Evolutionary conservation across 2,329 filamentous ascomycete species (phyloP), one percentile per base, ranked within the genome.

Genomic region (Tolypocladium ophioglossoides): DNA sequence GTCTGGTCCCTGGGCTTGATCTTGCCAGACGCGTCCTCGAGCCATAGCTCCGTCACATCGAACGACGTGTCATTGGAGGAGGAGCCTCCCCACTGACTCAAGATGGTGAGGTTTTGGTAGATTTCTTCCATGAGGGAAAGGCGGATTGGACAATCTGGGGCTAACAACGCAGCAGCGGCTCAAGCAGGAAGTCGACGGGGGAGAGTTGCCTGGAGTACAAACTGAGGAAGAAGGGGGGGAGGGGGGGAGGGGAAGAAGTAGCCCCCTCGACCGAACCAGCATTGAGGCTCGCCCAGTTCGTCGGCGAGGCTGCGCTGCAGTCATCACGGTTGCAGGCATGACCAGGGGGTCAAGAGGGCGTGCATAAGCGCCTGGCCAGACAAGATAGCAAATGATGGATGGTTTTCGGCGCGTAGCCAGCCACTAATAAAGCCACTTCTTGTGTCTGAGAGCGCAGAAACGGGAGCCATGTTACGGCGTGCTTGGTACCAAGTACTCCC

Each of bases 11-110:
- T 46, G 30, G 54, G 53, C 18, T 53, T 51, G 9, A 65, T 54
- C 9, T 55, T 54, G 12, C 61, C 58, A 8, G 65, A 59, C 5
- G 30, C 49, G 34, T 62, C 51, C 10, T 56, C 58, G 35, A 57
- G 60, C 66, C 66, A 66, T n/a, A 66, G 61, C 51, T 68, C 65
- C 8, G 63, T 63, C 11, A 59, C 64, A 3, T 64, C 58, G 39
- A 68, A 65, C 1, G 58, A 56, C 9, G 54, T 49, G 11, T 56
- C 53, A 12, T 62, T 50, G 4, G 57, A 56, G 5, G 56, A 59
- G 2, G 52, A 41, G n/a, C 58, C 57, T 4, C 55, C 56, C 50
- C 61, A 61, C 2, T 62, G 52, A 39, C 62, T 64, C 51, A 65
- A 60, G 12, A 56, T 56, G 48, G 61, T 57, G 47, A 68, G 62